A percentile compares a stretch with the other conserved stretches of the same genome.
These are phyloP conservation scores for Penicillium sclerotiorum DNA, from an alignment of 2,329 filamentous ascomycete species.

Conservation along the genomic window DNA sequence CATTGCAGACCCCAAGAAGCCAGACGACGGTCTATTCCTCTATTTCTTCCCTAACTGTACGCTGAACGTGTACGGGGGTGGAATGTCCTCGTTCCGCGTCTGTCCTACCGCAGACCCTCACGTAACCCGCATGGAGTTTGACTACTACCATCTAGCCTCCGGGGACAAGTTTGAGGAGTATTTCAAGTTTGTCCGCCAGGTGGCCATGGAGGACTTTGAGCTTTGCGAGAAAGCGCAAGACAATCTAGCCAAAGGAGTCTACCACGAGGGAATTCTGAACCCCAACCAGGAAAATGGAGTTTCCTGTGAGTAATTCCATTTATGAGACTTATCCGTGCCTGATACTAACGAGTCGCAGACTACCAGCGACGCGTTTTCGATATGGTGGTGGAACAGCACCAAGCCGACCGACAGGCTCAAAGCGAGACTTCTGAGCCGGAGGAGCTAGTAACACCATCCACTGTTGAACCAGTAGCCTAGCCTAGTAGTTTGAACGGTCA, in stretches of 20 bases:
- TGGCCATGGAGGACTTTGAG: conserved; percentile 60
- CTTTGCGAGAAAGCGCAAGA: conserved; percentile 59
- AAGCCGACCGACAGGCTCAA: conserved; percentile 33
- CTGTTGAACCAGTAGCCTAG: conserved; percentile 16
- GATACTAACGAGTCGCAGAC: conserved; percentile 29
- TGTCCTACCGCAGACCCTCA: conserved; percentile 55
- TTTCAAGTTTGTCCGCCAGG: conserved; percentile 59
- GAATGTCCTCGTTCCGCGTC: conserved; percentile 60
- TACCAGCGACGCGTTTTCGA: conserved; percentile 53
- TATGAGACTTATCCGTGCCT: neutral
- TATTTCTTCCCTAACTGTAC: conserved; percentile 63
- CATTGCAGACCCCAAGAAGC: conserved; percentile 56
- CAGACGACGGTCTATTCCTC: conserved; percentile 58
- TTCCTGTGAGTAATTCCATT: conserved; percentile 42
- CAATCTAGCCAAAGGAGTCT: conserved; percentile 58
- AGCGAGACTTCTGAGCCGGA: conserved; percentile 8
- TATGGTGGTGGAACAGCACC: conserved; percentile 48
- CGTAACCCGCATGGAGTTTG: conserved; percentile 60
- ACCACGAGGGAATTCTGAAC: conserved; percentile 59
- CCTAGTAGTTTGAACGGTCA: too few relatives aligned
- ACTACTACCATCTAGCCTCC: conserved; percentile 57
- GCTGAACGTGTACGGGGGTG: conserved; percentile 60
- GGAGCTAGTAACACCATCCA: conserved; percentile 1
- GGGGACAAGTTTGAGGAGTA: conserved; percentile 60
- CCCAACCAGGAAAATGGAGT: conserved; percentile 60